Evolutionary conservation across 2,329 filamentous ascomycete genomes (phyloP).

Genomic region (Tolypocladium amazonense): DNA sequence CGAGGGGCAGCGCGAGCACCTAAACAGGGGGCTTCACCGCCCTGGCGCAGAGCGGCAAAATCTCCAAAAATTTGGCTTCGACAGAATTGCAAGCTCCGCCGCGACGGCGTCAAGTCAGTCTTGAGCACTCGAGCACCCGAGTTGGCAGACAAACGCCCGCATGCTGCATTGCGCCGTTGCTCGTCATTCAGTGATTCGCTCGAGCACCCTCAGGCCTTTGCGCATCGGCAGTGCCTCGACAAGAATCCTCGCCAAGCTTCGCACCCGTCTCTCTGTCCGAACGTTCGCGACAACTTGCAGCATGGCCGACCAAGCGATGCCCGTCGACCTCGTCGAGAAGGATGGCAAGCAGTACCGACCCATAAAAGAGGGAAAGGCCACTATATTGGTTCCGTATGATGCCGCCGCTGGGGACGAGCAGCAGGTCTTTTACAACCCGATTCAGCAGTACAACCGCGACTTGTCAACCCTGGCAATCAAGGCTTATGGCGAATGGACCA

Average conservation of each 20-base stretch:
- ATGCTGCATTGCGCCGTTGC: constrained; percentile 7
- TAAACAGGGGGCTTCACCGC: constrained; percentile 8
- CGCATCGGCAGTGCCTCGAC: neutral
- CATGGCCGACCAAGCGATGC: constrained; percentile 8
- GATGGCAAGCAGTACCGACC: constrained; percentile 40
- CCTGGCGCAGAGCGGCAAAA: constrained; percentile 10
- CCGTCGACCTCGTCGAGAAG: constrained; percentile 14
- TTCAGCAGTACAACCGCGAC: constrained; percentile 97
- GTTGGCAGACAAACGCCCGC: constrained; percentile 3
- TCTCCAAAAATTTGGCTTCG: constrained; percentile 9
- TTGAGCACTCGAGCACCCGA: neutral
- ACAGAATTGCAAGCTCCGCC: neutral
- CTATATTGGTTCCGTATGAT: constrained; percentile 41
- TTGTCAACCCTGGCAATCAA: constrained; percentile 87
- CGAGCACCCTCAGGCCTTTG: constrained; percentile 1
- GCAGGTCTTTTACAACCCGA: constrained; percentile 97
- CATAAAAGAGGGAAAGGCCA: constrained; percentile 45
- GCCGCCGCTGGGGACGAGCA: constrained; percentile 49
- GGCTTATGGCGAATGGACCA: constrained; percentile 63
- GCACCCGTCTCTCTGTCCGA: neutral
- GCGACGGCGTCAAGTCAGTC: neutral
- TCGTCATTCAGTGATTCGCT: constrained; percentile 9
- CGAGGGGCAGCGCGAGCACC: neutral
- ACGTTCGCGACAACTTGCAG: neutral
- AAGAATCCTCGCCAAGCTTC: neutral